Conservation (phyloP, 495 filamentous ascomycete species). For the Choiromyces venosus region DNA sequence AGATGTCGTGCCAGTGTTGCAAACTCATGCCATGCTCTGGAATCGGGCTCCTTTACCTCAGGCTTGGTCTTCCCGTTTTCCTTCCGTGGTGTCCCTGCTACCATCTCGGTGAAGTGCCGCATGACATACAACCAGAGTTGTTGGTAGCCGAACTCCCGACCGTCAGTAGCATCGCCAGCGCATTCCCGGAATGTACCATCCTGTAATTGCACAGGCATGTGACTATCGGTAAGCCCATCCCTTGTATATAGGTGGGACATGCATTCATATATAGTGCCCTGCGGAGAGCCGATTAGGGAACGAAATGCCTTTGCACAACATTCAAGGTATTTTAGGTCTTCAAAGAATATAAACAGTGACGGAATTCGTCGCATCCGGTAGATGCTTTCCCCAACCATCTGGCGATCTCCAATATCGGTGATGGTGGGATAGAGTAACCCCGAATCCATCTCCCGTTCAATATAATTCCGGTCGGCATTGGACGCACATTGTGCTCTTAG, state of each 20-base stretch:
- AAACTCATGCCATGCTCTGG: background rate
- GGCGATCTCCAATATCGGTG: background rate
- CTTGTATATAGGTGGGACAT: background rate
- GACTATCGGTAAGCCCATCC: background rate
- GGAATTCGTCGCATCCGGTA: background rate
- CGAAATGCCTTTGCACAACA: background rate
- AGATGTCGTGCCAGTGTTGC: conserved; percentile 1
- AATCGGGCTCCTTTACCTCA: background rate
- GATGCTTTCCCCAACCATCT: background rate
- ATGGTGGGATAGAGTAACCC: background rate
- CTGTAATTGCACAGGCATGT: background rate
- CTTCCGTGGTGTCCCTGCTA: conserved; percentile 1
- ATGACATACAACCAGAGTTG: conserved; percentile 18
- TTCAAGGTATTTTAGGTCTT: conserved; percentile 13
- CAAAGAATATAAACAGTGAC: conserved; percentile 9
- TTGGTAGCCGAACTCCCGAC: conserved; percentile 10
- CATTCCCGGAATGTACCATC: background rate
- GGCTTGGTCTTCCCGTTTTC: conserved; percentile 12
- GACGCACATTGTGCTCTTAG: background rate
- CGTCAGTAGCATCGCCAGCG: background rate
- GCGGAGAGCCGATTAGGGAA: background rate
- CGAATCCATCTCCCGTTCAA: background rate
- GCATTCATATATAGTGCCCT: background rate
- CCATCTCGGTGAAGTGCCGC: conserved; percentile 16
- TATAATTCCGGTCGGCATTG: background rate